Evolutionary conservation across 768 basidiomycete genomes (phyloP).

Genomic region (Dacryopinax primogenitus): DNA sequence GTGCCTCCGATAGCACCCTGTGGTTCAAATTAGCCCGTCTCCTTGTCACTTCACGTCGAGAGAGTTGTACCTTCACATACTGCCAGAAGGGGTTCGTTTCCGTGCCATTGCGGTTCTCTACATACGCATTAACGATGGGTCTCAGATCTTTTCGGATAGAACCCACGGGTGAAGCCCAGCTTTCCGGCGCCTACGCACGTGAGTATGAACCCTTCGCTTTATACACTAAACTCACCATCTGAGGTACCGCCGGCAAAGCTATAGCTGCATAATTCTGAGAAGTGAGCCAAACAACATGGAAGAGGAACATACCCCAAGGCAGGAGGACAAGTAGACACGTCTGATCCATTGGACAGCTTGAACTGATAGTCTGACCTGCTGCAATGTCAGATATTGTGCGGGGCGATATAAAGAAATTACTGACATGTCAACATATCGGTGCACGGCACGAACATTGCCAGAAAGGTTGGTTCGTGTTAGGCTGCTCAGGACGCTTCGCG

Average conservation of each 20-base stretch:
- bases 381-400: neutral
- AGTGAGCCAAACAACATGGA: neutral
- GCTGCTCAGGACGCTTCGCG: slow-evolving; percentile 49
- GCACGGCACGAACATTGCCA: slow-evolving; percentile 58
- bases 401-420: slow-evolving; percentile 19
- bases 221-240: neutral
- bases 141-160: neutral
- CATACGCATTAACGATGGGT: neutral
- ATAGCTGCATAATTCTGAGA: slow-evolving; percentile 36
- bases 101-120: slow-evolving; percentile 14
- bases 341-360: slow-evolving; percentile 50
- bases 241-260: slow-evolving; percentile 20
- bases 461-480: slow-evolving; percentile 33
- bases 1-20: slow-evolving; percentile 50
- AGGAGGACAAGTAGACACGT: slow-evolving; percentile 59
- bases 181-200: slow-evolving; percentile 42
- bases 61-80: slow-evolving; percentile 44
- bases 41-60: no score
- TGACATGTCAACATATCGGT: slow-evolving; percentile 57
- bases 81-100: slow-evolving; percentile 68
- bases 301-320: slow-evolving; percentile 40
- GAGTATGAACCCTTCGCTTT: neutral
- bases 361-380: slow-evolving; percentile 52
- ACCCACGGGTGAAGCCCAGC: slow-evolving; percentile 49
- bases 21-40: no score